Base-by-base conservation (phyloP, 2,329 filamentous ascomycete genomes). In the Saccharata proteae region DNA sequence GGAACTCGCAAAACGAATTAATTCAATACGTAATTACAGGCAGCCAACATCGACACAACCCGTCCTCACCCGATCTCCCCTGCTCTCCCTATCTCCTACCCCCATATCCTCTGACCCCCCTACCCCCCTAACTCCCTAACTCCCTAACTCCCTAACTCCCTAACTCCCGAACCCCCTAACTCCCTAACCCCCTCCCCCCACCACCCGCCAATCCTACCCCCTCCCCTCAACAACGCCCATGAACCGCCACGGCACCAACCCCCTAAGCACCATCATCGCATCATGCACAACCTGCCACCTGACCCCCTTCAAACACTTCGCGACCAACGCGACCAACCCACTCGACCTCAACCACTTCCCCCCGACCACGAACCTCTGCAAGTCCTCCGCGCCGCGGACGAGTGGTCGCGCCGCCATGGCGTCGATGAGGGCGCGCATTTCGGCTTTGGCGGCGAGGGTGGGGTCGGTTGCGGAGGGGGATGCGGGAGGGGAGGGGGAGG, bases 231-330 rank as follows among this genome's bases (percentile, higher is more conserved):
- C 31, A 3, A 24, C 25, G 4, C 31, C 31, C 8, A 55, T 51
- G 32, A 57, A 39, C 21, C 54, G 43, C 54, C 55, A 57, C 26
- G 54, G 51, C 27, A 58, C 55, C 20, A 60, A 39, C 3, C 54
- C 54, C 33, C 48, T 51, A 20, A 77, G 42, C 3, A 76, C 70
- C 39, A 68, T 64, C 54, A 74, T 71, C 0, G 67, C 71, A 42
- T 73, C 67, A 39, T 74, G 69, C 4, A 77, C 65, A 3, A 77
- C 69, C 0, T 69, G 70, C 72, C 73, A 77, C 30, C 72, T 45
- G 1, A 75, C 64, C 34, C 65, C 71, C 8, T 64, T 64, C 39
- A 77, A 42, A 20, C 64, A 61, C 41, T 65, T 62, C 3, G 66
- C 67, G 51, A 76, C 71, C 1, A 67, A 61, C 36, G 64, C 64